These are phyloP conservation scores for Puccinia coronata DNA, from an alignment of 1,284 basidiomycete species.

Conservation along the genomic window DNA sequence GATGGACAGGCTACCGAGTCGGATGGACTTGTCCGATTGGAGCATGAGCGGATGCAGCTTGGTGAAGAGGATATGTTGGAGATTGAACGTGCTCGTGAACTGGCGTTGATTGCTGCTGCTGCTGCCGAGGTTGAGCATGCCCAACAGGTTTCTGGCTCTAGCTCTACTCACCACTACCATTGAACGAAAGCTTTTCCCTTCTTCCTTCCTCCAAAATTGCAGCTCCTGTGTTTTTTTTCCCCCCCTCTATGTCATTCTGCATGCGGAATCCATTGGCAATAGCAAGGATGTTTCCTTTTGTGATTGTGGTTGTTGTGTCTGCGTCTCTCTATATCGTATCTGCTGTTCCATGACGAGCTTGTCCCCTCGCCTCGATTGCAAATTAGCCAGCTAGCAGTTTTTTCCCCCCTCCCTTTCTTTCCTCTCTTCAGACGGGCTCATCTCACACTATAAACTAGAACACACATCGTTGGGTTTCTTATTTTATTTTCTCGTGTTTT, in stretches of 20 bases:
- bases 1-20: neutral
- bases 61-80: slow-evolving; percentile 38
- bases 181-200: no score
- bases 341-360: no score
- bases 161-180: neutral
- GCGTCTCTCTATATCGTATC: no score
- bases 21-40: slow-evolving; percentile 1
- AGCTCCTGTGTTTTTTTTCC: neutral
- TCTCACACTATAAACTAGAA: no score
- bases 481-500: neutral
- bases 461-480: no score
- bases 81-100: slow-evolving; percentile 24
- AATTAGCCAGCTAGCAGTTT: no score
- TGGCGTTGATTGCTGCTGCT: slow-evolving; percentile 35
- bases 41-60: slow-evolving; percentile 34
- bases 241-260: neutral
- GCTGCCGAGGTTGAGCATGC: slow-evolving; percentile 32
- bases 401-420: no score
- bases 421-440: no score
- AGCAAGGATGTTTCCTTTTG: no score
- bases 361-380: no score
- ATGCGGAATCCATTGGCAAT: neutral
- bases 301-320: no score
- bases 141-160: slow-evolving; percentile 11
- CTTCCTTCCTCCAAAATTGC: no score